Conservation (phyloP, 768 basidiomycete genomes). For the Naganishia friedmannii region DNA sequence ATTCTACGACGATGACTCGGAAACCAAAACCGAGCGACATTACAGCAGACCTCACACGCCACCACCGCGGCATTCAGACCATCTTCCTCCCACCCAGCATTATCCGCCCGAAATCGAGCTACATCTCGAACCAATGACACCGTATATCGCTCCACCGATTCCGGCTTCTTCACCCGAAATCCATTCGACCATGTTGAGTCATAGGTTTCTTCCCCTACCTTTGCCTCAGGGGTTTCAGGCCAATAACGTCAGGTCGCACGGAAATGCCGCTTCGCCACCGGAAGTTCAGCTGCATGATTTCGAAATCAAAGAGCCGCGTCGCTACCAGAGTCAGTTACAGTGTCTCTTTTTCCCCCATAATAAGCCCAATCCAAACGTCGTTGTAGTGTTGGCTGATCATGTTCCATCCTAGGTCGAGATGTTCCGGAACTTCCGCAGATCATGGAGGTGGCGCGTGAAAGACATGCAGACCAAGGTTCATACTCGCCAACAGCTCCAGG, state of each 20-base stretch:
- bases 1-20: conserved; percentile 4
- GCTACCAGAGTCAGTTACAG: neutral
- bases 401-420: neutral
- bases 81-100: neutral
- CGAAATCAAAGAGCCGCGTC: neutral
- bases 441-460: neutral
- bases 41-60: neutral
- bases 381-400: too few relatives aligned
- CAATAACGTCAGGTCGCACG: neutral
- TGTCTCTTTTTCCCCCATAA: neutral
- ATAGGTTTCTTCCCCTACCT: conserved; percentile 14
- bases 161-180: conserved; percentile 5
- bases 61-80: neutral
- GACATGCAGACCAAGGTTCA: neutral
- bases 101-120: conserved; percentile 1
- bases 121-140: conserved; percentile 10
- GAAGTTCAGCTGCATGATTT: neutral
- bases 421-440: neutral
- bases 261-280: neutral
- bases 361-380: neutral
- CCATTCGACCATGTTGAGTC: conserved; percentile 19
- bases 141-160: conserved; percentile 12
- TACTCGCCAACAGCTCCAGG: neutral
- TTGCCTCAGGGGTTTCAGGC: neutral
- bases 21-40: conserved; percentile 11